Evolutionary conservation across 345 rosid genomes (phyloP), one percentile per base, ranked within the genome.

Genomic region (Citrus inodora): DNA sequence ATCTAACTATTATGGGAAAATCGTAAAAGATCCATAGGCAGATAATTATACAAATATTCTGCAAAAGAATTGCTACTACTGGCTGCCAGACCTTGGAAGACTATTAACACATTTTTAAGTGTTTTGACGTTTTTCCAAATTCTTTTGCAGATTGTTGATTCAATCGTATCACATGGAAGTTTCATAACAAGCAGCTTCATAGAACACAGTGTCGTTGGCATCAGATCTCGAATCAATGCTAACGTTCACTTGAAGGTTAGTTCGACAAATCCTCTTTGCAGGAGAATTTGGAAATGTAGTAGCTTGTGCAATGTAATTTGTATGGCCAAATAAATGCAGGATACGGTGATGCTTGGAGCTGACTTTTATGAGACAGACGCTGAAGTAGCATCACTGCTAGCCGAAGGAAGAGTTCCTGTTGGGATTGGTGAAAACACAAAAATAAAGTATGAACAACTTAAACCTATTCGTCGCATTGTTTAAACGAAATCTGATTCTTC

Each of bases 341-440:
- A 95, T 74, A 92, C 96, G 1, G 90, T 90, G 79, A 92, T 95
- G 97, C 93, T 95, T 40, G 99, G 99, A 19, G 99, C 97, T 3
- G 98, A 93, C 74, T 91, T 75, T 80, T 92, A 95, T 75, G 98
- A 92, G 84, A 93, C 98, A 35, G 98, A 90, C 19, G 87, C 83
- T 53, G 97, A 95, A 86, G 86, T 77, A 55, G 87, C 89, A 56
- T 75, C 93, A 38, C 79, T 85, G 60, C 81, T 90, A 25, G 90
- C 98, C 1, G 97, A 93, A 75, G 97, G 92, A 66, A 87, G 84
- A 82, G 95, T 86, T 32, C 91, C 98, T 4, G 22, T 90, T 77
- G 97, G 98, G 38, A 92, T 93, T 48, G 98, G 98, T 84, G 98
- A 93, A 82, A 93, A 90, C 77, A 85, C 98, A 33, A 87, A 85